These are phyloP conservation scores for Penicillium nucicola DNA, from an alignment of 495 filamentous ascomycete genomes.

Conservation along the genomic window DNA sequence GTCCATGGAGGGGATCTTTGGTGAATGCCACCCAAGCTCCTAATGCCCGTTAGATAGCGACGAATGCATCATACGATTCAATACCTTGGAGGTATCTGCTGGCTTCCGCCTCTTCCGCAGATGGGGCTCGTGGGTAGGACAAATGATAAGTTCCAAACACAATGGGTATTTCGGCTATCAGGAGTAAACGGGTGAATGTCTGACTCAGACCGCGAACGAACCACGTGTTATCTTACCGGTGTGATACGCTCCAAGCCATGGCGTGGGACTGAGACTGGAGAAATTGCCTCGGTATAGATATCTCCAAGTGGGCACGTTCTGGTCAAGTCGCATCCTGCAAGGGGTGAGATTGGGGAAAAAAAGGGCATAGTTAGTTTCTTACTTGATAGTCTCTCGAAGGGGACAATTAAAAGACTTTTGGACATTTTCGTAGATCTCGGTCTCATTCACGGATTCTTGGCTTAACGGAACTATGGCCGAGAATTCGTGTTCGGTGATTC, in stretches of 20 bases:
- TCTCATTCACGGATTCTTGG: slow-evolving; percentile 5
- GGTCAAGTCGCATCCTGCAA: slow-evolving; percentile 6
- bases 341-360: not conserved
- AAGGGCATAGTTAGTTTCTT: not conserved
- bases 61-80: not conserved
- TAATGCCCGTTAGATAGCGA: not conserved
- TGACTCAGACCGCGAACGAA: too few species aligned
- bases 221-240: too few species aligned
- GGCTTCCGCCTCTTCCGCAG: not conserved
- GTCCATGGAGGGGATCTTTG: slow-evolving; percentile 37
- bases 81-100: slow-evolving; percentile 22
- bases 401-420: not conserved
- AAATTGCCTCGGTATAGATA: slow-evolving; percentile 51
- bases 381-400: not conserved
- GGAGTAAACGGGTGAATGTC: too few species aligned
- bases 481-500: slow-evolving; percentile 7
- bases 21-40: slow-evolving; percentile 50
- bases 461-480: slow-evolving; percentile 1
- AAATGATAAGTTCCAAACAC: slow-evolving; percentile 38
- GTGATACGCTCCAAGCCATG: slow-evolving; percentile 53
- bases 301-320: slow-evolving; percentile 41
- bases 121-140: not conserved
- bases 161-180: slow-evolving; percentile 33
- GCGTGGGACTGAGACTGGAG: slow-evolving; percentile 35
- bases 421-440: not conserved